Base-by-base conservation (phyloP, 192 early-diverging fungal species). In the Podila minutissima region DNA sequence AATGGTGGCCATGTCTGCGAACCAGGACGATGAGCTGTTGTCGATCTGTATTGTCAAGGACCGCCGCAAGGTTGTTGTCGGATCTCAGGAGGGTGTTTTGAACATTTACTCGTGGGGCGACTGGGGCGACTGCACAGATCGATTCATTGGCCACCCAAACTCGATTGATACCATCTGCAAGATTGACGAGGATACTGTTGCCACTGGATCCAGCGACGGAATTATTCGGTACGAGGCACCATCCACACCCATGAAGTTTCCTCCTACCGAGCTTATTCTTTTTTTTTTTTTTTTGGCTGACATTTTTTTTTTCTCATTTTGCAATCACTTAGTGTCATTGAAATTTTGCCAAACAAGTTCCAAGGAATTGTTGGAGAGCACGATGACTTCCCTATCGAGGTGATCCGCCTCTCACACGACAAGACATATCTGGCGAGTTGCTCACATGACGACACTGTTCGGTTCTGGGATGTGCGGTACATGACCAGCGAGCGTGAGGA, bases 11-110 rank as follows among this genome's bases (percentile, higher is more conserved):
- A 92, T 95, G 72, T 98, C 95, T 8, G 98, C 93, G 32, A 93
- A 97, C 74, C 95, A 96, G 87, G 98, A 99, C 41, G 97, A 98
- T 82, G 98, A 98, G 74, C 87, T 99, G 48, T 77, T 99, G 55
- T 97, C 93, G 28, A 87, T 99, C 22, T 74, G 75, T 4, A 77
- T 95, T 59, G 89, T 96, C 12, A 89, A 91, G 87, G 89, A 94
- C 71, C 88, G 88, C 24, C 88, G 87, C 35, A 97, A 97, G 79
- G 97, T 91, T 10, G 89, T 97, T 3, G 94, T 96, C 4, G 98
- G 98, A 35, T 94, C 95, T 20, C 95, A 98, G 75, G 92, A 93
- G 31, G 98, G 98, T 32, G 89, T 93, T 0, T 71, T 99, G 24
- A 92, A 92, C 59, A 86, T 99, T 35, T 99, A 95, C 79, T 89